These are phyloP conservation scores for Rosa persica DNA, from an alignment of 306 rosid species.

Conservation along the genomic window DNA sequence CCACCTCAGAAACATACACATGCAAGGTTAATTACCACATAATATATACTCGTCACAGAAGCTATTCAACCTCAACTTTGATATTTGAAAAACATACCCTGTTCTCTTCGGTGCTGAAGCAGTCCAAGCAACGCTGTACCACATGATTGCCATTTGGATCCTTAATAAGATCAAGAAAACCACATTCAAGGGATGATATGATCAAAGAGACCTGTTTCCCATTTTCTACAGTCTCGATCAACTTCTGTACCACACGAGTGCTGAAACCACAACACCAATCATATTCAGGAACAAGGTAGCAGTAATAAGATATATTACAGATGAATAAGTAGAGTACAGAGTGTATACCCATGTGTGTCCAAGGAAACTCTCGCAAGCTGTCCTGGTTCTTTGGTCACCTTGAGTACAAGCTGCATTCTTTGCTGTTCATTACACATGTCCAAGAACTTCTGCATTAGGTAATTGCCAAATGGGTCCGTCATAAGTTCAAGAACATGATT, in stretches of 20 bases:
- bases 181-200: constrained; percentile 52
- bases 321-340: neutral
- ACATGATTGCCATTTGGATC: constrained; percentile 69
- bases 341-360: constrained; percentile 60
- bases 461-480: constrained; percentile 73
- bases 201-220: constrained; percentile 36
- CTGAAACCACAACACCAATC: constrained; percentile 31
- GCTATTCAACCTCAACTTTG: neutral
- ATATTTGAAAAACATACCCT: constrained; percentile 36
- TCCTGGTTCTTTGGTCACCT: constrained; percentile 47
- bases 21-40: neutral
- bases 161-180: constrained; percentile 63
- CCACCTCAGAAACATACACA: neutral
- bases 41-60: neutral
- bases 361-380: constrained; percentile 59
- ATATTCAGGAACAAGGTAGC: constrained; percentile 11
- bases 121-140: constrained; percentile 64
- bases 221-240: constrained; percentile 54
- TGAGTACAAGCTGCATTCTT: constrained; percentile 46
- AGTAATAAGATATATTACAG: constrained; percentile 4
- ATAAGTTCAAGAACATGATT: constrained; percentile 60
- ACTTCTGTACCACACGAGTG: constrained; percentile 75
- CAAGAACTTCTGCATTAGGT: constrained; percentile 77
- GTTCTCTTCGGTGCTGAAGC: constrained; percentile 52
- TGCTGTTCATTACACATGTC: constrained; percentile 55